A percentile compares a stretch with the other conserved stretches of the same genome.
These are phyloP conservation scores for Aspergillus hiratsukae DNA, from an alignment of 2,329 filamentous ascomycete species.

Conservation along the genomic window DNA sequence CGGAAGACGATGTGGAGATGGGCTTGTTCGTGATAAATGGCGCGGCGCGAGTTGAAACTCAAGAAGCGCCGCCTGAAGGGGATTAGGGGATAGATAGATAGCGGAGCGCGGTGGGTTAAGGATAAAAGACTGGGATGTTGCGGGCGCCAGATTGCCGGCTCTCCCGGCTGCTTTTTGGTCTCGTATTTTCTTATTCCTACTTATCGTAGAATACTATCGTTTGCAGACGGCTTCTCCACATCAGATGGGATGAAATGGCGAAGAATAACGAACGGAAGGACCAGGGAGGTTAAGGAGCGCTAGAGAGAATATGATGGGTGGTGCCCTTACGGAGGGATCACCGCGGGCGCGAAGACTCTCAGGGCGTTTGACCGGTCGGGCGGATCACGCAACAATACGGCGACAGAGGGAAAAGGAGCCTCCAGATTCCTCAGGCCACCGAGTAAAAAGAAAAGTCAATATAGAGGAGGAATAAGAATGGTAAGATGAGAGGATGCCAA, in stretches of 20 bases:
- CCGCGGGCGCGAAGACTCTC: background rate
- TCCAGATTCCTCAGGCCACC: background rate
- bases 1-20: conserved; percentile 2
- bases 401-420: background rate
- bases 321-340: background rate
- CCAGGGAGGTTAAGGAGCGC: background rate
- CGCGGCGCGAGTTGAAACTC: conserved; percentile 10
- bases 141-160: background rate
- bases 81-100: conserved; percentile 3
- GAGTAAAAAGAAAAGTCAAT: background rate
- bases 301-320: background rate
- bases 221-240: background rate
- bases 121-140: conserved; percentile 5
- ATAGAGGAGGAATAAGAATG: conserved; percentile 3
- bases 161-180: background rate
- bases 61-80: conserved; percentile 6
- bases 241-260: background rate
- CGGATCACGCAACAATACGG: background rate
- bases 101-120: conserved; percentile 8
- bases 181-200: background rate
- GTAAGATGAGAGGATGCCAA: conserved; percentile 7
- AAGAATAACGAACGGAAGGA: background rate
- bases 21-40: conserved; percentile 5
- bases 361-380: background rate
- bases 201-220: background rate